Conservation (phyloP, 352 stramenopile genomes). For the Thalassiosira mediterranea region DNA sequence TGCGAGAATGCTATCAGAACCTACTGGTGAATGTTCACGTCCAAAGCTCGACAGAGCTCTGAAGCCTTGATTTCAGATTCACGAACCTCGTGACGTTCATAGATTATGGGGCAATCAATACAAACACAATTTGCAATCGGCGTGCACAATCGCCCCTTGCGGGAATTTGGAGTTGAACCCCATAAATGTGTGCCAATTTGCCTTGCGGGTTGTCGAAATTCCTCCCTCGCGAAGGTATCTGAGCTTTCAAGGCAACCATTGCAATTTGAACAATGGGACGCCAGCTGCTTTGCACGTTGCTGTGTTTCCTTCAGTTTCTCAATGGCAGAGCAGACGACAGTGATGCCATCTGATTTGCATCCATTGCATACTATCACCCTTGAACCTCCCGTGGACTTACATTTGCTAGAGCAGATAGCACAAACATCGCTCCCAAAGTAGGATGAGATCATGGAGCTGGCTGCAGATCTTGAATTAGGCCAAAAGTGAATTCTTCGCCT, state of each 20-base stretch:
- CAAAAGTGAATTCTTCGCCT: slow-evolving; percentile 79
- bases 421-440: slow-evolving; percentile 85
- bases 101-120: slow-evolving; percentile 83
- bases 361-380: slow-evolving; percentile 67
- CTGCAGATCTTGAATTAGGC: slow-evolving; percentile 68
- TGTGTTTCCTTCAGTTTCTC: slow-evolving; percentile 63
- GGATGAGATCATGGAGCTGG: slow-evolving; percentile 72
- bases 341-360: slow-evolving; percentile 57
- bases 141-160: slow-evolving; percentile 34
- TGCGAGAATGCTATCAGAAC: too few species aligned
- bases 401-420: slow-evolving; percentile 72
- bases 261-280: slow-evolving; percentile 68
- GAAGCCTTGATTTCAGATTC: slow-evolving; percentile 74
- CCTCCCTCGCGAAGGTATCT: slow-evolving; percentile 65
- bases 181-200: slow-evolving; percentile 26
- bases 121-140: slow-evolving; percentile 82
- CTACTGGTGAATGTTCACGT: too few species aligned
- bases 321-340: slow-evolving; percentile 56
- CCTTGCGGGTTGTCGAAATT: slow-evolving; percentile 20
- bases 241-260: slow-evolving; percentile 75
- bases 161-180: slow-evolving; percentile 8
- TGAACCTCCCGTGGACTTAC: slow-evolving; percentile 65
- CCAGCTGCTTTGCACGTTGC: slow-evolving; percentile 55
- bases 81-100: slow-evolving; percentile 68
- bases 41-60: slow-evolving; percentile 53